A percentile compares a stretch with the other conserved stretches of the same genome.
phyloP scores from a whole-genome alignment of 441 rosid genomes.

The Melastoma candidum region DNA sequence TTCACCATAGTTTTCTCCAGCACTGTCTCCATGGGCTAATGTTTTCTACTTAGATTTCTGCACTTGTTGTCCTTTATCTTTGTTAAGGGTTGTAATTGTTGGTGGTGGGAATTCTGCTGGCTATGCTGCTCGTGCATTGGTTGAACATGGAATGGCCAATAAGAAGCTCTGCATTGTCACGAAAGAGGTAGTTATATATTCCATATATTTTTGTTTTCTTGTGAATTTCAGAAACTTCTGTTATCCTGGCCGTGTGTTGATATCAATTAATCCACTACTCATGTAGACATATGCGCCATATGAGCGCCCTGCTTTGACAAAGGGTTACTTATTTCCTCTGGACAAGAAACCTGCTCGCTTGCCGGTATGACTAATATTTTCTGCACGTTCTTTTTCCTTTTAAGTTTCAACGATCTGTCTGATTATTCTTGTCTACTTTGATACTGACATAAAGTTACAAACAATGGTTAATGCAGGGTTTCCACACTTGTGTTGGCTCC shows the following conservation, averaged over 20 bases:
- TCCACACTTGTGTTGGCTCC: conserved; percentile 94
- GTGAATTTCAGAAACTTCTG: neutral
- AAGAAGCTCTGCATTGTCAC: conserved; percentile 82
- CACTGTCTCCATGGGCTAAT: neutral
- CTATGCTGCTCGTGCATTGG: conserved; percentile 84
- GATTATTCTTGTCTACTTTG: neutral
- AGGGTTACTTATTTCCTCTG: conserved; percentile 78
- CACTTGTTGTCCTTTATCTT: conserved; percentile 1
- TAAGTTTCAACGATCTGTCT: neutral
- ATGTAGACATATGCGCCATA: conserved; percentile 79
- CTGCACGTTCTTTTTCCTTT: neutral
- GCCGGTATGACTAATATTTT: conserved; percentile 45
- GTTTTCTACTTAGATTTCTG: neutral
- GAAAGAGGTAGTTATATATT: conserved; percentile 48
- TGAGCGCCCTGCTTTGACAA: conserved; percentile 93
- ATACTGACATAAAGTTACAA: neutral
- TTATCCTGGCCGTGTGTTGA: too few species aligned
- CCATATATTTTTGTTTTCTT: neutral
- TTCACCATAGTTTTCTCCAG: neutral
- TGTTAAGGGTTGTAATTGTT: conserved; percentile 59
- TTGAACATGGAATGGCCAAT: conserved; percentile 85
- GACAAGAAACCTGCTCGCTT: conserved; percentile 88
- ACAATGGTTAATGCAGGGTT: conserved; percentile 37
- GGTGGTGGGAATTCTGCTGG: conserved; percentile 99
- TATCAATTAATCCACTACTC: neutral